phyloP scores from a whole-genome alignment of 176 grass and related monocot species.

The Phoenix roebelenii region DNA sequence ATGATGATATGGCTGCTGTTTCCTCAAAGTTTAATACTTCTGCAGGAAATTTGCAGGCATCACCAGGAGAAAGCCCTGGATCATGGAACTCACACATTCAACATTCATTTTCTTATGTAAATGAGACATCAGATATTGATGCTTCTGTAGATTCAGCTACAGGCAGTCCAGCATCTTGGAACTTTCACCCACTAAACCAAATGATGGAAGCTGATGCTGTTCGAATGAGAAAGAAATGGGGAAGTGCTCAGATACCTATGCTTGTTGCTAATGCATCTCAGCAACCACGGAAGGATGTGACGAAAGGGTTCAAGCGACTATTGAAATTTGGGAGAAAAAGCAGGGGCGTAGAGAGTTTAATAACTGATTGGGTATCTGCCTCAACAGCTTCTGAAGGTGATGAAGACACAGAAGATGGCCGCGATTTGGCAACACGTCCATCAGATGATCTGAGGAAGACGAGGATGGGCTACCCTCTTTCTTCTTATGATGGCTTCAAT shows the following conservation, averaged over 20 bases:
- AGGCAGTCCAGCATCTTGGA: conserved; percentile 79
- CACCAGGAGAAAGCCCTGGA: conserved; percentile 36
- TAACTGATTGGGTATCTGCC: conserved; percentile 91
- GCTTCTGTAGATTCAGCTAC: conserved; percentile 68
- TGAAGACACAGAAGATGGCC: conserved; percentile 71
- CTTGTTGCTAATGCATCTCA: conserved; percentile 54
- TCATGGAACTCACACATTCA: conserved; percentile 39
- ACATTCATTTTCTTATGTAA: conserved; percentile 45
- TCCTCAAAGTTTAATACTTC: conserved; percentile 34
- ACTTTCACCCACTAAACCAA: conserved; percentile 62
- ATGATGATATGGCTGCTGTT: conserved; percentile 13
- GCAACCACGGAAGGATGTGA: conserved; percentile 67
- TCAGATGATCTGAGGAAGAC: conserved; percentile 77
- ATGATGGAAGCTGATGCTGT: conserved; percentile 61
- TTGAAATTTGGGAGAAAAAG: conserved; percentile 96
- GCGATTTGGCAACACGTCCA: conserved; percentile 39
- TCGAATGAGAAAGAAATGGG: conserved; percentile 93
- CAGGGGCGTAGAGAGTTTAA: conserved; percentile 46
- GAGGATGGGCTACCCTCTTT: conserved; percentile 51
- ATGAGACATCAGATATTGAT: conserved; percentile 66
- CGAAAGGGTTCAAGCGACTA: conserved; percentile 91
- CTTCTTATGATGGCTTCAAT: conserved; percentile 61
- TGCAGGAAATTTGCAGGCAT: conserved; percentile 35
- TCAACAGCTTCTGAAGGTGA: conserved; percentile 95
- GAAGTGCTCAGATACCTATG: conserved; percentile 70